Evolutionary conservation across 1,284 basidiomycete genomes (phyloP), one percentile per base, ranked within the genome.

Genomic region (Lentinula novae-zelandiae): DNA sequence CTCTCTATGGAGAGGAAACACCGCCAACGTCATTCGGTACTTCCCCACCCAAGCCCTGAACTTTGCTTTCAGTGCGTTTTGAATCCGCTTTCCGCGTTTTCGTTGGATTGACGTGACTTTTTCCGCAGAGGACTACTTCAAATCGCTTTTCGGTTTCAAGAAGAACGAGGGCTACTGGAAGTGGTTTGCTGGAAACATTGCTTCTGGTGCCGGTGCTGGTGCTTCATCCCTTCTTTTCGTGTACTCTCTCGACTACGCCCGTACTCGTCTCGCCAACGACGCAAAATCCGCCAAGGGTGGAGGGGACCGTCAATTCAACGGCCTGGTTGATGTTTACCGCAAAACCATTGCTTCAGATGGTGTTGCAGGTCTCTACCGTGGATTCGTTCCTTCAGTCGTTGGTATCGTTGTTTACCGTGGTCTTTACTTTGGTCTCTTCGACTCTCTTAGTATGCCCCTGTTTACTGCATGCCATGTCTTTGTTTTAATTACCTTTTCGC

Each of bases 341-440:
- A 96, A 96, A 87, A 96, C 94, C 60, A 84, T 96, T 65, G 92
- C 92, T 42, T 86, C 90, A 20, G 92, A 95, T 71, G 92, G 93
- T 85, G 79, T 94, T 71, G 87, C 85, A 65, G 92, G 92, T 81
- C 90, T 96, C 71, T 96, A 96, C 83, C 93, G 94, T 85, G 94
- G 94, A 62, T 96, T 96, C 78, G 85, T 95, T 62, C 95, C 94
- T 66, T 96, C 95, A 55, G 93, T 96, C 64, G 92, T 92, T 67
- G 94, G 94, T 78, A 96, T 96, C 79, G 86, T 96, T 68, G 95
- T 96, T 70, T 96, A 96, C 85, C 93, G 94, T 81, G 95, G 93
- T 85, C 90, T 95, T 70, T 93, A 94, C 83, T 95, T 95, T 72
- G 93, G 93, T 90, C 86, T 92, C 75, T 95, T 95, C 77, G 93